Percentiles rank a stretch among this genome's conserved stretches.
Evolutionary conservation across 108 stramenopile species (phyloP).

Genomic region (Epithemia pelagica): DNA sequence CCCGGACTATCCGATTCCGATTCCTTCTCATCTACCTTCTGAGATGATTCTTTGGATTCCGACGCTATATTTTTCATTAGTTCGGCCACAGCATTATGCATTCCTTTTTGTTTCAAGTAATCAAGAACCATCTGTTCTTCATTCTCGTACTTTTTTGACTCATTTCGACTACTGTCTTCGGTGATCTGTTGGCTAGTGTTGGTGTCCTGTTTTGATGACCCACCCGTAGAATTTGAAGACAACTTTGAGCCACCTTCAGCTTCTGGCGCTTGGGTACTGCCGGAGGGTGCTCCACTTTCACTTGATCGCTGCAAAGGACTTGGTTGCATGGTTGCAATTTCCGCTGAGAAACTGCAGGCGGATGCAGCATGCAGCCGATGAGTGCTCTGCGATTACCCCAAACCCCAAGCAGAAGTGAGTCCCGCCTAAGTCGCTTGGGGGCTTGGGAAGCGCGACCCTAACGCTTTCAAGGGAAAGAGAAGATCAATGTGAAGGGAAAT

Average conservation of each 20-base stretch:
- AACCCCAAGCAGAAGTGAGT: too few relatives aligned
- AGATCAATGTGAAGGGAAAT: too few relatives aligned
- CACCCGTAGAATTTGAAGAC: neutral
- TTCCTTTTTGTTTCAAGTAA: conserved; percentile 60
- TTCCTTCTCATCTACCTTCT: conserved; percentile 1
- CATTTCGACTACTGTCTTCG: too few relatives aligned
- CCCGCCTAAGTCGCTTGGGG: too few relatives aligned
- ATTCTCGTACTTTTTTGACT: neutral
- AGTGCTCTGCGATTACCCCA: too few relatives aligned
- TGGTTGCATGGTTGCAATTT: neutral
- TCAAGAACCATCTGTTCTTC: conserved; percentile 42
- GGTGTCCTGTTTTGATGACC: neutral
- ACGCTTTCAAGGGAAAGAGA: too few relatives aligned
- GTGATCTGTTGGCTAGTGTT: neutral
- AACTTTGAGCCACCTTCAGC: neutral
- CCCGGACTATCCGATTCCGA: neutral
- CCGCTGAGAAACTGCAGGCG: too few relatives aligned
- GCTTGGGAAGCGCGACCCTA: too few relatives aligned
- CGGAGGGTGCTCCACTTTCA: neutral
- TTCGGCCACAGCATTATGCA: conserved; percentile 52
- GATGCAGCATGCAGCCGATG: too few relatives aligned
- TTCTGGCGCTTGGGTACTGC: neutral
- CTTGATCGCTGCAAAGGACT: neutral
- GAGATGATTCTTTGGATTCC: conserved; percentile 2
- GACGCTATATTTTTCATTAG: conserved; percentile 15